Percentiles rank a stretch among this genome's conserved stretches.
These are phyloP conservation scores for Plasmodium gaboni DNA, from an alignment of 169 alveolate species.

Conservation along the genomic window DNA sequence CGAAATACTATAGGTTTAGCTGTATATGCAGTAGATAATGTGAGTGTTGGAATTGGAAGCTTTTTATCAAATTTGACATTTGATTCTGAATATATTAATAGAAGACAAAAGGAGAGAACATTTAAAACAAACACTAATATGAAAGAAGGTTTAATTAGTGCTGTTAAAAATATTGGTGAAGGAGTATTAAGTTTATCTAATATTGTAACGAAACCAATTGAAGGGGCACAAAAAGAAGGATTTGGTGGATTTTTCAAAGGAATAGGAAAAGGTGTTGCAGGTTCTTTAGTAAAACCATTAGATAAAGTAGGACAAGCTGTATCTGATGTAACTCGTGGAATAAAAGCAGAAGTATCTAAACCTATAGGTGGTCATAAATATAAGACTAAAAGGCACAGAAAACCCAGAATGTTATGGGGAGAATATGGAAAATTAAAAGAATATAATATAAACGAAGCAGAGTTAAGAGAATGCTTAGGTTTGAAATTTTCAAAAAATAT, in stretches of 20 bases:
- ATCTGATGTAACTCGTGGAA: conserved; percentile 90
- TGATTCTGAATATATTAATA: conserved; percentile 92
- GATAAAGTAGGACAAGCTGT: conserved; percentile 94
- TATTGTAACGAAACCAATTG: conserved; percentile 92
- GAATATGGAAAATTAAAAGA: conserved; percentile 85
- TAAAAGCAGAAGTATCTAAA: conserved; percentile 89
- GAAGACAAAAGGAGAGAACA: conserved; percentile 86
- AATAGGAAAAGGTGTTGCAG: conserved; percentile 93
- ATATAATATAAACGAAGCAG: conserved; percentile 87
- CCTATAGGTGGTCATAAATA: conserved; percentile 87
- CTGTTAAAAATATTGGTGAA: conserved; percentile 91
- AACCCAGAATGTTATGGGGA: conserved; percentile 93
- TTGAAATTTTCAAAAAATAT: conserved; percentile 84
- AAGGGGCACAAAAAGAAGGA: conserved; percentile 93
- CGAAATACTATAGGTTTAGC: conserved; percentile 91
- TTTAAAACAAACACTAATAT: conserved; percentile 82
- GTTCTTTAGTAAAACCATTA: conserved; percentile 93
- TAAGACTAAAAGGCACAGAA: conserved; percentile 83
- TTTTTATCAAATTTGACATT: conserved; percentile 90
- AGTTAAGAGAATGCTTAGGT: conserved; percentile 87
- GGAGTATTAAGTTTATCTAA: conserved; percentile 91
- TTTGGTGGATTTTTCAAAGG: conserved; percentile 92
- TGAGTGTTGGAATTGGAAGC: conserved; percentile 88
- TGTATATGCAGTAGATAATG: conserved; percentile 91
- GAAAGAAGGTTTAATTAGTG: conserved; percentile 89